These are phyloP conservation scores for Samsoniella hepiali DNA, from an alignment of 2,329 filamentous ascomycete species.

Conservation along the genomic window DNA sequence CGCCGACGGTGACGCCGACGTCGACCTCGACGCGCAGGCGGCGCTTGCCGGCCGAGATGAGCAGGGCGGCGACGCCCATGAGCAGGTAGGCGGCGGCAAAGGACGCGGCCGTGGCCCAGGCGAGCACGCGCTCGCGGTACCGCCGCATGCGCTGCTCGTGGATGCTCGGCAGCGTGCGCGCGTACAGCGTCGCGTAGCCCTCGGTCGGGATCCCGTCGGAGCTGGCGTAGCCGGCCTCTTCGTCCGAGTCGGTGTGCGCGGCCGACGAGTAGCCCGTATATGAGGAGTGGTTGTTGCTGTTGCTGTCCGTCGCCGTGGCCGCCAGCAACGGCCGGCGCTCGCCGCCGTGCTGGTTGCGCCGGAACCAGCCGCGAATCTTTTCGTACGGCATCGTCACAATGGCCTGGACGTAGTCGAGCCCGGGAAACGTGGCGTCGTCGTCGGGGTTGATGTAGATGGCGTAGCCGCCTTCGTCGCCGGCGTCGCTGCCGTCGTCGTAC, in stretches of 20 bases:
- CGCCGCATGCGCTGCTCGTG: constrained; percentile 47
- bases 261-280: constrained; percentile 32
- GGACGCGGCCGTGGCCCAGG: constrained; percentile 49
- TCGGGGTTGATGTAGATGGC: constrained; percentile 73
- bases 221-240: constrained; percentile 51
- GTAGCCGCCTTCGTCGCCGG: constrained; percentile 58
- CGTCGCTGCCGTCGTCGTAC: constrained; percentile 77
- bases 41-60: constrained; percentile 66
- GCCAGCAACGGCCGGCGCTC: constrained; percentile 32
- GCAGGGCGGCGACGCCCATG: constrained; percentile 59
- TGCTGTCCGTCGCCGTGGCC: neutral
- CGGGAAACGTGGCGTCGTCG: constrained; percentile 57
- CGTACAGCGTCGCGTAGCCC: constrained; percentile 54
- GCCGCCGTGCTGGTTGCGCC: constrained; percentile 23
- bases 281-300: constrained; percentile 22
- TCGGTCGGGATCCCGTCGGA: constrained; percentile 47
- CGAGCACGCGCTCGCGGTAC: constrained; percentile 55
- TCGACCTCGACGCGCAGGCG: constrained; percentile 70
- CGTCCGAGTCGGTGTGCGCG: constrained; percentile 39
- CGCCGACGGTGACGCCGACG: constrained; percentile 66
- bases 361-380: constrained; percentile 52
- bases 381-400: constrained; percentile 49
- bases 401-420: constrained; percentile 57
- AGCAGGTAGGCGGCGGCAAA: constrained; percentile 61
- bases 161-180: constrained; percentile 47